These are phyloP conservation scores for Solanum ossicruentum DNA, from an alignment of 257 asterid species.

Conservation along the genomic window DNA sequence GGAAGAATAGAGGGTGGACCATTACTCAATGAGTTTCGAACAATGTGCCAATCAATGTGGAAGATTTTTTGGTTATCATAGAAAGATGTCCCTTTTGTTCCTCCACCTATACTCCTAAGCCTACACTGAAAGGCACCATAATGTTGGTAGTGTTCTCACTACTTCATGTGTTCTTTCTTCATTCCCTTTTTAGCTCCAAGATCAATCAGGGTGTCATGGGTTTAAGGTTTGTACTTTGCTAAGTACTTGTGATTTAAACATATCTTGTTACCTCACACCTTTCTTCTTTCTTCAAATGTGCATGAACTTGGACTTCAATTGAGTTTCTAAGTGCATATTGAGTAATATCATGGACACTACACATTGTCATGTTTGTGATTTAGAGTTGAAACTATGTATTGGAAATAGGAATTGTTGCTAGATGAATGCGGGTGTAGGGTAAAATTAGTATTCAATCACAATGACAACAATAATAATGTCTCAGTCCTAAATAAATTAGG, in stretches of 20 bases:
- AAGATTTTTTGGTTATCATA: not conserved
- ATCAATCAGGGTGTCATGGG: not conserved
- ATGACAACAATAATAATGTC: not conserved
- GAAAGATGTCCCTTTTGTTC: not conserved
- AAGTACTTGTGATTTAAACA: not conserved
- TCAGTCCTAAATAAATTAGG: not conserved
- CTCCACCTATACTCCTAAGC: not conserved
- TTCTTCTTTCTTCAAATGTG: not conserved
- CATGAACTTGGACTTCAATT: not conserved
- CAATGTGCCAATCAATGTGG: not conserved
- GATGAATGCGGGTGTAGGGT: not conserved
- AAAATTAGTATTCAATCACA: not conserved
- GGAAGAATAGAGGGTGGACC: not conserved
- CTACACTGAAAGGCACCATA: not conserved
- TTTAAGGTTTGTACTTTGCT: not conserved
- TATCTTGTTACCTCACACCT: not conserved
- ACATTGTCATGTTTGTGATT: not conserved
- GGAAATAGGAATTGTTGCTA: not conserved
- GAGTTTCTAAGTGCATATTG: not conserved
- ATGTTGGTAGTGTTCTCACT: not conserved
- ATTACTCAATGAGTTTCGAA: not conserved
- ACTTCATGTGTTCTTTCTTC: not conserved
- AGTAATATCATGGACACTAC: not conserved
- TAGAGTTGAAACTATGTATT: not conserved
- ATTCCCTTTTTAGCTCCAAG: not conserved